phyloP scores from a whole-genome alignment of 2,329 filamentous ascomycete species.

The Trichoderma sp. region DNA sequence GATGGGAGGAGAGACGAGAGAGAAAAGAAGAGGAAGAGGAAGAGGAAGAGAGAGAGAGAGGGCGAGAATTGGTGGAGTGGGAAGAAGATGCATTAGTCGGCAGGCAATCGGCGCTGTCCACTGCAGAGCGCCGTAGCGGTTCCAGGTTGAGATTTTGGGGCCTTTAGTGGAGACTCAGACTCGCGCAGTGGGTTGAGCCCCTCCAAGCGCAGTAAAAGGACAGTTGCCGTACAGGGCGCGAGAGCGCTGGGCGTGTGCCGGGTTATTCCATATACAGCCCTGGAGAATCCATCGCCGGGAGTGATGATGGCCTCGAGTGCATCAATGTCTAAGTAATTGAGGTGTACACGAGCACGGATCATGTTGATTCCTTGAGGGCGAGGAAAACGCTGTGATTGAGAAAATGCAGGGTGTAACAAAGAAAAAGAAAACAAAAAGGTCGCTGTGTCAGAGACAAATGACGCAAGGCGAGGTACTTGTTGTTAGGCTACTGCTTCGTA shows the following conservation, averaged over 20 bases:
- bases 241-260: not conserved
- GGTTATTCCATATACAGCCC: too few species aligned
- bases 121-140: conserved; percentile 7
- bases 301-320: not conserved
- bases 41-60: not conserved
- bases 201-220: not conserved
- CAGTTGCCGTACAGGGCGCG: not conserved
- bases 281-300: not conserved
- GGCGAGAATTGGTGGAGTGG: conserved; percentile 1
- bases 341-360: not conserved
- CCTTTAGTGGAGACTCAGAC: conserved; percentile 2
- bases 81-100: conserved; percentile 8
- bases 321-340: too few species aligned
- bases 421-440: not conserved
- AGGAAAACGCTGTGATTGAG: not conserved
- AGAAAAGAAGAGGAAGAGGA: conserved; percentile 3
- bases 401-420: not conserved
- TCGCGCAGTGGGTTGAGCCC: not conserved
- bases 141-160: conserved; percentile 6
- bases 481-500: not conserved
- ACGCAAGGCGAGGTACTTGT: conserved; percentile 4
- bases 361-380: too few species aligned
- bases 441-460: conserved; percentile 16
- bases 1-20: not conserved
- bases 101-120: conserved; percentile 4